Evolutionary conservation across 306 rosid genomes (phyloP).

Genomic region (Glycine latifolia): DNA sequence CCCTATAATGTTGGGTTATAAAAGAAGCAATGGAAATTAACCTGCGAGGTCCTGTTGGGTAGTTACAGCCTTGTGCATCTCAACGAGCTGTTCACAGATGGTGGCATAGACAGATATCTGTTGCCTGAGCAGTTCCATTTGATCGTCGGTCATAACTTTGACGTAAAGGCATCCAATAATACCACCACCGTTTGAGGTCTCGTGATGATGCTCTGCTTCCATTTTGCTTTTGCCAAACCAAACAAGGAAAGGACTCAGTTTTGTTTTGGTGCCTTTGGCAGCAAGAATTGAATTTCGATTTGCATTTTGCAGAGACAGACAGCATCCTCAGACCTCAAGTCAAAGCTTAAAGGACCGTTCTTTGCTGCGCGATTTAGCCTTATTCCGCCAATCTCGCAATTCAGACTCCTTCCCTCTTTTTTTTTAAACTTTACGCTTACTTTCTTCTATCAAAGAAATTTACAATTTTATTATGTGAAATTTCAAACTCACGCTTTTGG

Average conservation of each 20-base stretch:
- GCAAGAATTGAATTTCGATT: neutral
- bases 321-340: neutral
- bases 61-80: slow-evolving; percentile 71
- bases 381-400: slow-evolving; percentile 44
- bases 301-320: neutral
- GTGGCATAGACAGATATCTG: slow-evolving; percentile 75
- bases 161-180: slow-evolving; percentile 48
- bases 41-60: slow-evolving; percentile 73
- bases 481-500: too few species aligned
- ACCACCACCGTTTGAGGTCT: slow-evolving; percentile 45
- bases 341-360: slow-evolving; percentile 28
- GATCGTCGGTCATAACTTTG: slow-evolving; percentile 83
- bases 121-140: slow-evolving; percentile 68
- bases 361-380: slow-evolving; percentile 42
- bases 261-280: neutral
- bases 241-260: neutral
- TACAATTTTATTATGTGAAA: neutral
- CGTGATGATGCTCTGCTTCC: slow-evolving; percentile 45
- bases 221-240: neutral
- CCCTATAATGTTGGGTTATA: too few species aligned
- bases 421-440: neutral
- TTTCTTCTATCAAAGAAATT: neutral
- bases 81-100: slow-evolving; percentile 72
- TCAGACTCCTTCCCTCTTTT: neutral
- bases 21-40: too few species aligned